phyloP scores from a whole-genome alignment of 306 rosid species.

The Rosa persica region DNA sequence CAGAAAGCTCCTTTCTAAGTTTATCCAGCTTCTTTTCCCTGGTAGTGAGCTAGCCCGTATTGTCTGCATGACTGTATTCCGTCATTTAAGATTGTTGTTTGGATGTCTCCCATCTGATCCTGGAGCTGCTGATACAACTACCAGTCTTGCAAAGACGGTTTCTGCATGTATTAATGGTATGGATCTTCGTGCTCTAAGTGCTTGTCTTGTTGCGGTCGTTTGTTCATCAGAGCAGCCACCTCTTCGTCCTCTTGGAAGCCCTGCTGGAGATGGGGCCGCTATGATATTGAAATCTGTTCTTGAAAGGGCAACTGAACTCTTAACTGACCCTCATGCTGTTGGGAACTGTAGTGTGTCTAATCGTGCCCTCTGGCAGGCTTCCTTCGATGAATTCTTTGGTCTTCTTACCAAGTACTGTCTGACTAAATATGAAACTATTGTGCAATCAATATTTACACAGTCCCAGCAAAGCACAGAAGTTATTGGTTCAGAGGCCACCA shows the following conservation, averaged over 20 bases:
- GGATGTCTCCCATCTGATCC: slow-evolving; percentile 79
- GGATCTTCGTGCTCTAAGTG: slow-evolving; percentile 94
- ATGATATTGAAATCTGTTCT: slow-evolving; percentile 77
- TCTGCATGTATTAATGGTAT: slow-evolving; percentile 58
- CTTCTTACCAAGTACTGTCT: slow-evolving; percentile 82
- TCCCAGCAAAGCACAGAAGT: slow-evolving; percentile 50
- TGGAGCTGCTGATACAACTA: slow-evolving; percentile 59
- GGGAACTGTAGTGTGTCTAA: slow-evolving; percentile 59
- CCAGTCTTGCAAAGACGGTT: slow-evolving; percentile 74
- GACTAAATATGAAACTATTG: slow-evolving; percentile 70
- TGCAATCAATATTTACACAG: slow-evolving; percentile 65
- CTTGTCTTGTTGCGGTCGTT: slow-evolving; percentile 89
- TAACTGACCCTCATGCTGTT: slow-evolving; percentile 74
- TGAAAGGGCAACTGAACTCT: slow-evolving; percentile 81
- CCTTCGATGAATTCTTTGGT: slow-evolving; percentile 80
- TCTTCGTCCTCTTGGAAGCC: slow-evolving; percentile 85
- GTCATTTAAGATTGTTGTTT: slow-evolving; percentile 82
- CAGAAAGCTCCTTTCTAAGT: slow-evolving; percentile 69
- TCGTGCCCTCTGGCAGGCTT: slow-evolving; percentile 95
- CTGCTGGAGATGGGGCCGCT: slow-evolving; percentile 91
- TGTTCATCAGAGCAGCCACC: slow-evolving; percentile 95
- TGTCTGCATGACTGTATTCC: slow-evolving; percentile 93
- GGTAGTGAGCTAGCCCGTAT: slow-evolving; percentile 81
- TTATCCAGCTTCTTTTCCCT: slow-evolving; percentile 64
- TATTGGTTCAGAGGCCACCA: slow-evolving; percentile 67